These are phyloP conservation scores for Trichosporon asahii DNA, from an alignment of 1,284 basidiomycete genomes.

Conservation along the genomic window DNA sequence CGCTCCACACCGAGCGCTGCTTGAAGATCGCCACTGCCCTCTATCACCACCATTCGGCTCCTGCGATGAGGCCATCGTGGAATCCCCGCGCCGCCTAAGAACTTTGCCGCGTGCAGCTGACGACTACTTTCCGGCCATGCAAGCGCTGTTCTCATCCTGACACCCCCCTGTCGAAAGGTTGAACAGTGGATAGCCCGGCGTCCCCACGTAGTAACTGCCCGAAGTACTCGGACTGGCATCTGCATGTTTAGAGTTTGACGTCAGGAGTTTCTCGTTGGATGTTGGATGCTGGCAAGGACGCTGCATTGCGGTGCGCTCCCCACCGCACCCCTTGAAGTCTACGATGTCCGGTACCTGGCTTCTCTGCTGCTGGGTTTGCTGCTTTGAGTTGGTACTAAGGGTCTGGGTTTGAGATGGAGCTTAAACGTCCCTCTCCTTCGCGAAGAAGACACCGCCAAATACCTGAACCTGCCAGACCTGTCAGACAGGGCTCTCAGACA, in stretches of 20 bases:
- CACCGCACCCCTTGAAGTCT: background rate
- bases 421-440: background rate
- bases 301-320: background rate
- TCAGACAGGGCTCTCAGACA: background rate
- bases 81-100: background rate
- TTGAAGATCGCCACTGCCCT: background rate
- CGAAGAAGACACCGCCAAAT: conserved; percentile 1
- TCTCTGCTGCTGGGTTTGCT: conserved; percentile 6
- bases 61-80: background rate
- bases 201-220: background rate
- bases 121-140: background rate
- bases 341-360: conserved; percentile 3
- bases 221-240: background rate
- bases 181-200: background rate
- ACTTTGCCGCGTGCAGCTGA: background rate
- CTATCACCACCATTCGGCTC: background rate
- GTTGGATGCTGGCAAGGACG: background rate
- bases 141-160: background rate
- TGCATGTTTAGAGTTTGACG: background rate
- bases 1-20: background rate
- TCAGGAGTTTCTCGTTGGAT: background rate
- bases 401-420: conserved; percentile 11
- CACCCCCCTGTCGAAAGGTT: background rate
- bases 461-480: background rate
- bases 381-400: conserved; percentile 9